Conservation (phyloP, 2,329 filamentous ascomycete species). For the Ophiostoma sp. region DNA sequence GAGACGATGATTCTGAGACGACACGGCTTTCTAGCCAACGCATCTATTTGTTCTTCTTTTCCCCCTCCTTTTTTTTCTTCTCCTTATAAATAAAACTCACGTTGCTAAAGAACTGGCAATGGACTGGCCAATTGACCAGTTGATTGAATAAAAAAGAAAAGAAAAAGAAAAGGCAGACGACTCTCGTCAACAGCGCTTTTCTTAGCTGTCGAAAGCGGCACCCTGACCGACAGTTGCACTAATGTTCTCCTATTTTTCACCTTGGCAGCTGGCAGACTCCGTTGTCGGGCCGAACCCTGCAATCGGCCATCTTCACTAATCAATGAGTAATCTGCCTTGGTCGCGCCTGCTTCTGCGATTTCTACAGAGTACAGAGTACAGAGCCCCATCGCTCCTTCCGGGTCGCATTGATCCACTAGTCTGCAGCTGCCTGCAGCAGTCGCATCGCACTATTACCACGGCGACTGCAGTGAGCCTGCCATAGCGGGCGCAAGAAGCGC, state of each 20-base stretch:
- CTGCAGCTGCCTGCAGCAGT: conserved; percentile 6
- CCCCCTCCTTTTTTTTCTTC: too few relatives aligned
- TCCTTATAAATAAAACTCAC: background rate
- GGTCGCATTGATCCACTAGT: background rate
- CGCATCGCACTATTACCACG: conserved; percentile 2
- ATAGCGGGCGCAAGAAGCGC: conserved; percentile 9
- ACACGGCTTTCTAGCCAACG: background rate
- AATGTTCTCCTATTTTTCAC: conserved; percentile 1
- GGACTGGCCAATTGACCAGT: conserved; percentile 7
- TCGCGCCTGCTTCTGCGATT: background rate
- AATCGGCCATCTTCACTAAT: background rate
- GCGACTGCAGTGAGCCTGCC: background rate
- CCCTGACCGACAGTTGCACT: background rate
- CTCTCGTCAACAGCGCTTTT: background rate
- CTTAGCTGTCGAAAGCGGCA: background rate
- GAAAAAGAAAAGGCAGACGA: background rate
- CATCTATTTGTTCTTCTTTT: background rate
- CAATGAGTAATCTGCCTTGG: background rate
- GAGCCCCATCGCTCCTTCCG: background rate
- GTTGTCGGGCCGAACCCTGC: background rate
- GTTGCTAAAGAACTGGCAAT: background rate
- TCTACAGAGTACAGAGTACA: background rate
- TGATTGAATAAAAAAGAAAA: background rate
- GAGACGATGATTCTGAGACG: background rate
- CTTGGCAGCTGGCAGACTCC: background rate